Percentiles rank a stretch among this genome's conserved stretches.
phyloP scores from a whole-genome alignment of 768 basidiomycete species.

The Scleroderma citrinum region DNA sequence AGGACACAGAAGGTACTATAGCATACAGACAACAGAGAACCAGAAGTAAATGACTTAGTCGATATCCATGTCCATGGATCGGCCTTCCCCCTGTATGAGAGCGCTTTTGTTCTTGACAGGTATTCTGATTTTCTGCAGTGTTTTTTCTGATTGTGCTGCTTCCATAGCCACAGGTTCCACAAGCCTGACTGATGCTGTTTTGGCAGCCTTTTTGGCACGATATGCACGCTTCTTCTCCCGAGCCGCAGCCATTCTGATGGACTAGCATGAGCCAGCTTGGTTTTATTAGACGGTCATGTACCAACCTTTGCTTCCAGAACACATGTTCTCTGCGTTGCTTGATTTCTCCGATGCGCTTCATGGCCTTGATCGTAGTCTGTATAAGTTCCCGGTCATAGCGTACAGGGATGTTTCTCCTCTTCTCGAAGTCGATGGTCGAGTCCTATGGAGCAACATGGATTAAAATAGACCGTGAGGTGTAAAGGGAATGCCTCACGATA shows the following conservation, averaged over 20 bases:
- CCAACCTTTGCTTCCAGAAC: conserved; percentile 91
- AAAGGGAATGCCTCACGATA: conserved; percentile 52
- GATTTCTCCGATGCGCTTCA: conserved; percentile 93
- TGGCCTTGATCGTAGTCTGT: conserved; percentile 90
- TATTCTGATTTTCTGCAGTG: conserved; percentile 76
- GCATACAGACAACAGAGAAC: too few species aligned
- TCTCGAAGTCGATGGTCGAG: conserved; percentile 98
- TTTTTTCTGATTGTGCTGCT: conserved; percentile 40
- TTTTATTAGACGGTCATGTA: not conserved
- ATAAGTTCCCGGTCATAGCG: conserved; percentile 94
- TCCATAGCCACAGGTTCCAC: conserved; percentile 53
- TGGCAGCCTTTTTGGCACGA: conserved; percentile 59
- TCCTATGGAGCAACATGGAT: conserved; percentile 50
- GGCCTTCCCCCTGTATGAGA: conserved; percentile 77
- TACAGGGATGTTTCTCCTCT: conserved; percentile 94
- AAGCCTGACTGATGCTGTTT: conserved; percentile 51
- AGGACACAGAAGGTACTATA: too few species aligned
- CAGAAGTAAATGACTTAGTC: conserved; percentile 41
- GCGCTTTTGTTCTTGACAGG: conserved; percentile 59
- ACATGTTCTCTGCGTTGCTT: conserved; percentile 84
- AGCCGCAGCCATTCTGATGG: conserved; percentile 75
- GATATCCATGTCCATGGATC: conserved; percentile 88
- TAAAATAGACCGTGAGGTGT: not conserved
- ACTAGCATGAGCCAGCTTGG: not conserved
- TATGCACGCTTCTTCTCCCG: conserved; percentile 73